Base-by-base conservation (phyloP, 2,329 filamentous ascomycete species). In the Colletotrichum liriopes region DNA sequence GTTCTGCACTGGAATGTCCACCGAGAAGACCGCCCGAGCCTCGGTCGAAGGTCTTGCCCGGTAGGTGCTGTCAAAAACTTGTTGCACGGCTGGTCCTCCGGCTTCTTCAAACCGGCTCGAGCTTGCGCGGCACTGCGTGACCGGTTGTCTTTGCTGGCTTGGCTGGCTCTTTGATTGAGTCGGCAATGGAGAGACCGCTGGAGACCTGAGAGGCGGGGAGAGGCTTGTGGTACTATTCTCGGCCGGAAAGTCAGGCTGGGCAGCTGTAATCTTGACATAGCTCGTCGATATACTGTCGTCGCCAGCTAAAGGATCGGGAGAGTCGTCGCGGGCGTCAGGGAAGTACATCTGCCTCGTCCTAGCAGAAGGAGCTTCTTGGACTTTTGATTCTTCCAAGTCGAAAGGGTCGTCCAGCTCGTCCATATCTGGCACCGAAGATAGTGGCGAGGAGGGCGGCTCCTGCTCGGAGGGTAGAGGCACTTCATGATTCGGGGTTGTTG, bases 251-350 rank as follows among this genome's bases (percentile, higher is more conserved):
- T 78, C 81, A 20, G 75, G 78, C 16, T 76, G 77, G 5, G 80
- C 77, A 5, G 81, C 81, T 20, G 79, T 81, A 45, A 81, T 74
- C 47, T 78, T 78, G n/a, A 83, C 78, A 76, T 84, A 81, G 73
- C 79, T 81, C 49, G 72, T 79, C 2, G 82, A 82, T 74, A 83
- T 80, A 32, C 82, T 82, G 45, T 84, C 82, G 14, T 77, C 74
- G 23, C 67, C 69, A 43, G 70, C 74, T 8, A 75, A 51, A 23
- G 73, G 72, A 41, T 74, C 72, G 12, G 73, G 66, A 32, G 59
- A 54, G 43, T 45, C 55, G 32, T 61, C 39, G 29, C 62, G 39
- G 35, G 43, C 23, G 12, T 59, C 26, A 49, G 51, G 5, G 37
- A 62, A 35, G 45, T 70, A 60, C 32, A 32, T 32, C n/a, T 39